These are phyloP conservation scores for Coriolopsis trogii DNA, from an alignment of 1,284 basidiomycete genomes.

Conservation along the genomic window DNA sequence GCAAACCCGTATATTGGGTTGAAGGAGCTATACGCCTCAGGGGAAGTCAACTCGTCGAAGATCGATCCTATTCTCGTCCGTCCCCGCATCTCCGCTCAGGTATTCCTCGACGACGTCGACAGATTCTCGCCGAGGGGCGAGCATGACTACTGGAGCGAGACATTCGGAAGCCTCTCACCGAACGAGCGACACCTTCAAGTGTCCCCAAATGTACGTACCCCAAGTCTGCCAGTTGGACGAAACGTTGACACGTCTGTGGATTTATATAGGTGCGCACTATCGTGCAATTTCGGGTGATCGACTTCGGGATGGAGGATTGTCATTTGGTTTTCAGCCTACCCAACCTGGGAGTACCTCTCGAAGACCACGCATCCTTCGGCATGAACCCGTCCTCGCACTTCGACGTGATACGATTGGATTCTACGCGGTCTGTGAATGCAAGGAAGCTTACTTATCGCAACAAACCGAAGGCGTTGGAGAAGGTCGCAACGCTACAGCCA, in stretches of 20 bases:
- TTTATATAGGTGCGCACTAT: constrained; percentile 21
- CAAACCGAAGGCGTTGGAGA: constrained; percentile 13
- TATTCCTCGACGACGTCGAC: constrained; percentile 12
- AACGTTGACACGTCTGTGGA: not conserved
- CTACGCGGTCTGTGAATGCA: constrained; percentile 16
- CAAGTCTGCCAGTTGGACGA: not conserved
- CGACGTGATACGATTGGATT: constrained; percentile 23
- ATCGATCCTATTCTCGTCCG: constrained; percentile 16
- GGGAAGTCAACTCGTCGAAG: constrained; percentile 9
- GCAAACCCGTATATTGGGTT: constrained; percentile 25
- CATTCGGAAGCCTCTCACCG: constrained; percentile 12
- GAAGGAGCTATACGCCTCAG: constrained; percentile 19
- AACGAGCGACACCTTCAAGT: constrained; percentile 16
- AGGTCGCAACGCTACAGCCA: constrained; percentile 13
- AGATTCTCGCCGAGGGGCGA: constrained; percentile 8
- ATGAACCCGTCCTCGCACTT: constrained; percentile 8
- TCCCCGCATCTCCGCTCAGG: constrained; percentile 18
- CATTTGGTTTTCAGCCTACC: constrained; percentile 27
- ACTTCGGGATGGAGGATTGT: constrained; percentile 33
- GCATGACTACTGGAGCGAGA: constrained; percentile 13
- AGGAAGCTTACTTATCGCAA: constrained; percentile 21
- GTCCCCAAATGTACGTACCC: constrained; percentile 4
- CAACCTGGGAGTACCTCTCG: constrained; percentile 9
- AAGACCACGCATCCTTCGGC: constrained; percentile 12
- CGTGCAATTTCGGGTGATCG: constrained; percentile 29